Evolutionary conservation across 306 rosid genomes (phyloP).

Genomic region (Cicer pinnatifidum): DNA sequence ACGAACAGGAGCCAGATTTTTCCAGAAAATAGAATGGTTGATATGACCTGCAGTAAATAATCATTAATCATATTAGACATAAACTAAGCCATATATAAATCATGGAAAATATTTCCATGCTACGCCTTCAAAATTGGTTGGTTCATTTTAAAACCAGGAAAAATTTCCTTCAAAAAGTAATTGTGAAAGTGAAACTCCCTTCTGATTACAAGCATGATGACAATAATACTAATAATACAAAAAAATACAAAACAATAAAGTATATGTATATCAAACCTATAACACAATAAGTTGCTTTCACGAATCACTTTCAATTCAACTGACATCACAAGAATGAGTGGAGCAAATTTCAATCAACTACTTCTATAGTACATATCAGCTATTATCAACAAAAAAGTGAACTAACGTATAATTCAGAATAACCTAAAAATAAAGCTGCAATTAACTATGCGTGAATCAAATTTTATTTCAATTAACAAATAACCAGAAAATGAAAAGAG

Average conservation of each 20-base stretch:
- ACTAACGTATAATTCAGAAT: slow-evolving; percentile 14
- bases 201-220: not conserved
- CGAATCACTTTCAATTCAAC: not conserved
- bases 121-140: slow-evolving; percentile 16
- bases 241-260: not conserved
- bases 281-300: not conserved
- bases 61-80: not conserved
- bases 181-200: not conserved
- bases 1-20: slow-evolving; percentile 63
- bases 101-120: not conserved
- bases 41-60: slow-evolving; percentile 69
- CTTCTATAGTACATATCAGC: slow-evolving; percentile 7
- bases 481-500: not conserved
- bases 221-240: too few relatives aligned
- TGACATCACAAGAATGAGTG: not conserved
- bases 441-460: not conserved
- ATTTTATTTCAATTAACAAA: slow-evolving; percentile 1
- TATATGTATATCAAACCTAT: not conserved
- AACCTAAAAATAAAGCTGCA: slow-evolving; percentile 20
- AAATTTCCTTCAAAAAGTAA: not conserved
- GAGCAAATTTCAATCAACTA: slow-evolving; percentile 8
- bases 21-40: slow-evolving; percentile 89
- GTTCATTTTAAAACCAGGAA: slow-evolving; percentile 33
- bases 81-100: slow-evolving; percentile 8
- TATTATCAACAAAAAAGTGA: slow-evolving; percentile 24